phyloP scores from a whole-genome alignment of 192 early-diverging fungal species.

The Gryganskiella cystojenkinii region DNA sequence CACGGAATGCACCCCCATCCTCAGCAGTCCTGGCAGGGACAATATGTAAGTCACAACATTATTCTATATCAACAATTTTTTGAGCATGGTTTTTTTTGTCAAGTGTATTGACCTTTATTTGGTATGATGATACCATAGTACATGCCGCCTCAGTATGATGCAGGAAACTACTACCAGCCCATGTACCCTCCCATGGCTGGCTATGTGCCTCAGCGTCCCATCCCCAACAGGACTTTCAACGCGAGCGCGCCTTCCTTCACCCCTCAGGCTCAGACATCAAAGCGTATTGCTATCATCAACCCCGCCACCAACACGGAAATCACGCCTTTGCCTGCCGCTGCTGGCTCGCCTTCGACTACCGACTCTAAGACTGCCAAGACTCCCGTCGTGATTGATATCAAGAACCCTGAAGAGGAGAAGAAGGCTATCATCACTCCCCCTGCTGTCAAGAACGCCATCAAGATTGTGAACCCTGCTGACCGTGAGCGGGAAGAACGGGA shows the following conservation, averaged over 20 bases:
- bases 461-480: conserved; percentile 63
- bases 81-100: background rate
- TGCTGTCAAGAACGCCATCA: conserved; percentile 49
- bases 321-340: conserved; percentile 60
- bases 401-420: conserved; percentile 49
- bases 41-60: conserved; percentile 22
- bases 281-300: conserved; percentile 80
- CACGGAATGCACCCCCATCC: conserved; percentile 40
- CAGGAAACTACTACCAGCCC: conserved; percentile 26
- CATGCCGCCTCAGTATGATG: conserved; percentile 21
- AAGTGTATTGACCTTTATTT: background rate
- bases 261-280: conserved; percentile 54
- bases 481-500: conserved; percentile 56
- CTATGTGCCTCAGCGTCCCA: conserved; percentile 45
- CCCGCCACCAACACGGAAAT: conserved; percentile 78
- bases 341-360: conserved; percentile 21
- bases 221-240: conserved; percentile 21
- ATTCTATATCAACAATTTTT: background rate
- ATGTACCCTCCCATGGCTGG: conserved; percentile 46
- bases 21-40: conserved; percentile 9
- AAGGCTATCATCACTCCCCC: conserved; percentile 40
- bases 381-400: conserved; percentile 29
- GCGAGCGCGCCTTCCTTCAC: conserved; percentile 26
- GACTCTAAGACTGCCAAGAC: conserved; percentile 37
- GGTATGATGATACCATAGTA: conserved; percentile 10